These are phyloP conservation scores for Polyplosphaeria fusca DNA, from an alignment of 495 filamentous ascomycete species.

Conservation along the genomic window DNA sequence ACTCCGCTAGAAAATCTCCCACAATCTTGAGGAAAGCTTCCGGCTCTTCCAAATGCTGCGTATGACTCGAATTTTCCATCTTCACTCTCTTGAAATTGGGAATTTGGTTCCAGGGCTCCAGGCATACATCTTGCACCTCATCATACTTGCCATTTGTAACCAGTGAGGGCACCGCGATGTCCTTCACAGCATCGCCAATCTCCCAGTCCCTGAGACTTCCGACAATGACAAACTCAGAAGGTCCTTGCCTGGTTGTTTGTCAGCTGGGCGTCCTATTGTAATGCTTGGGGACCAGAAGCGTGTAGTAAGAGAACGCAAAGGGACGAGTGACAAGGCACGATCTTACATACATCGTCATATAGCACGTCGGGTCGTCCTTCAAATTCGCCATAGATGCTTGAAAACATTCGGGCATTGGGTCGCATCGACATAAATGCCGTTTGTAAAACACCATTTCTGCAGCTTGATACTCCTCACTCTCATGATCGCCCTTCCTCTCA, in stretches of 20 bases:
- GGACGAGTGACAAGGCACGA: background rate
- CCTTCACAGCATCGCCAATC: slow-evolving; percentile 30
- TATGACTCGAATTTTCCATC: slow-evolving; percentile 45
- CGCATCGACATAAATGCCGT: slow-evolving; percentile 41
- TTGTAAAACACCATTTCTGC: slow-evolving; percentile 46
- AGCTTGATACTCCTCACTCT: slow-evolving; percentile 46
- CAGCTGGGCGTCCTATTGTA: no score
- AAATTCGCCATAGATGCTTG: slow-evolving; percentile 37
- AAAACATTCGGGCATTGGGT: slow-evolving; percentile 42
- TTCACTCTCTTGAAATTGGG: slow-evolving; percentile 48
- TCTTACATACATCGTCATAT: slow-evolving; percentile 43
- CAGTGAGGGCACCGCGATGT: slow-evolving; percentile 45
- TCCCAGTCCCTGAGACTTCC: slow-evolving; percentile 48
- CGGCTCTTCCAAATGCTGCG: slow-evolving; percentile 46
- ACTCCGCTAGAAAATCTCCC: background rate
- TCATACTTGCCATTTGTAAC: slow-evolving; percentile 52
- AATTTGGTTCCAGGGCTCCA: slow-evolving; percentile 44
- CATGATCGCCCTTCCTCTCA: slow-evolving; percentile 40
- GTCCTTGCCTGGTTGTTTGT: background rate
- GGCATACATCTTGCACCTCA: slow-evolving; percentile 45
- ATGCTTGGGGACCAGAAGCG: no score
- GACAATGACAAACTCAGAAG: background rate
- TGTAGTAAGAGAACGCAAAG: no score
- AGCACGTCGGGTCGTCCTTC: slow-evolving; percentile 45
- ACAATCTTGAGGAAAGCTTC: slow-evolving; percentile 21